These are phyloP conservation scores for Spongispora temasekensis DNA, from an alignment of 1,284 basidiomycete genomes.

Conservation along the genomic window DNA sequence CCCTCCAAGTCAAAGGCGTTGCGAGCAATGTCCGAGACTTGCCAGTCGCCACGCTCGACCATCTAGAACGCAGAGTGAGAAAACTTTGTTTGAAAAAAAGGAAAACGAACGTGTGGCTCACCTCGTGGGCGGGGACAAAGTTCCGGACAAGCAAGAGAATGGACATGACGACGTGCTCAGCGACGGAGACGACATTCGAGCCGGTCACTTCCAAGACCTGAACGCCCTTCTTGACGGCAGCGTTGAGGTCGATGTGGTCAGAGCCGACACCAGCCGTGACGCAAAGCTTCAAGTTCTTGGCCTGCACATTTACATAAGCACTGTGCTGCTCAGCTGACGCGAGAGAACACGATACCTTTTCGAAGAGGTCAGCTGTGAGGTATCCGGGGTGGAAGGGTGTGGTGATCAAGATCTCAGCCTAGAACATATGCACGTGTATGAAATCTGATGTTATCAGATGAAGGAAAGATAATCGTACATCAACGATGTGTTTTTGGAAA, in stretches of 20 bases:
- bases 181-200: conserved; percentile 89
- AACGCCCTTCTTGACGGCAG: conserved; percentile 80
- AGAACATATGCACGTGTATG: conserved; percentile 9
- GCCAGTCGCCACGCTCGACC: conserved; percentile 84
- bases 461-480: conserved; percentile 52
- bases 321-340: not conserved
- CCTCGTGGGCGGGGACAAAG: conserved; percentile 66
- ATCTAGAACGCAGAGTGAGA: conserved; percentile 40
- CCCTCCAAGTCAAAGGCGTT: conserved; percentile 88
- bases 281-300: conserved; percentile 90
- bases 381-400: conserved; percentile 95
- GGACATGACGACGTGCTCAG: conserved; percentile 86
- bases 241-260: conserved; percentile 91
- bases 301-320: conserved; percentile 45
- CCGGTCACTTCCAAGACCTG: conserved; percentile 86
- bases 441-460: not conserved
- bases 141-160: conserved; percentile 76
- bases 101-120: conserved; percentile 23
- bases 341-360: conserved; percentile 46
- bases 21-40: conserved; percentile 80
- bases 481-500: conserved; percentile 87
- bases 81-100: no score
- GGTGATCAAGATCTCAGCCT: conserved; percentile 81
- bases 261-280: conserved; percentile 95
- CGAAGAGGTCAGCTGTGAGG: conserved; percentile 79